Conservation (phyloP, 768 basidiomycete species). For the Suillus alpinus region DNA sequence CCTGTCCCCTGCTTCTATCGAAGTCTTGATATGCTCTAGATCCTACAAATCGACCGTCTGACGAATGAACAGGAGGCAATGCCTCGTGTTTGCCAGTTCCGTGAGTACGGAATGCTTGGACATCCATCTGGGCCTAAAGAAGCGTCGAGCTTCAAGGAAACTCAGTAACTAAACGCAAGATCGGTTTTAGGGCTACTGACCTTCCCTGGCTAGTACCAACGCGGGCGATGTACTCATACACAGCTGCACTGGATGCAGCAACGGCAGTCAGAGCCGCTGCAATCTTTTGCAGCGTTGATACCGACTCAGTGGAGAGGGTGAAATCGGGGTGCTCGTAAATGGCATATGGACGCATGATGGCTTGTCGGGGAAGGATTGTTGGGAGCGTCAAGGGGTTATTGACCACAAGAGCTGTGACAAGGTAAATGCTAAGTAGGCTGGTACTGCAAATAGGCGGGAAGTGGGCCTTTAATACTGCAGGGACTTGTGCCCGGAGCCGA, state of each 20-base stretch:
- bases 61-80: background rate
- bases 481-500: background rate
- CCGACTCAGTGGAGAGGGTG: constrained; percentile 19
- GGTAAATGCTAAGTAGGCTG: background rate
- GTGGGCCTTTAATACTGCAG: background rate
- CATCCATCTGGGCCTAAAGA: background rate
- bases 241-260: constrained; percentile 31
- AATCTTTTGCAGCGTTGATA: constrained; percentile 22
- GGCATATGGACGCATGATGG: constrained; percentile 30
- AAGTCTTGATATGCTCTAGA: background rate
- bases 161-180: background rate
- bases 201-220: constrained; percentile 12
- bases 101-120: background rate
- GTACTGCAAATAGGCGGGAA: background rate
- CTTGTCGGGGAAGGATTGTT: background rate
- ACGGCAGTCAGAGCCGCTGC: constrained; percentile 27
- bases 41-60: background rate
- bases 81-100: background rate
- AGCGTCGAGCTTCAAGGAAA: background rate
- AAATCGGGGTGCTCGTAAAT: constrained; percentile 33
- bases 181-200: constrained; percentile 9
- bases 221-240: constrained; percentile 26
- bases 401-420: constrained; percentile 3
- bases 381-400: background rate
- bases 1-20: background rate